phyloP scores from a whole-genome alignment of 768 basidiomycete species.

The Leucocoprinus birnbaumii region DNA sequence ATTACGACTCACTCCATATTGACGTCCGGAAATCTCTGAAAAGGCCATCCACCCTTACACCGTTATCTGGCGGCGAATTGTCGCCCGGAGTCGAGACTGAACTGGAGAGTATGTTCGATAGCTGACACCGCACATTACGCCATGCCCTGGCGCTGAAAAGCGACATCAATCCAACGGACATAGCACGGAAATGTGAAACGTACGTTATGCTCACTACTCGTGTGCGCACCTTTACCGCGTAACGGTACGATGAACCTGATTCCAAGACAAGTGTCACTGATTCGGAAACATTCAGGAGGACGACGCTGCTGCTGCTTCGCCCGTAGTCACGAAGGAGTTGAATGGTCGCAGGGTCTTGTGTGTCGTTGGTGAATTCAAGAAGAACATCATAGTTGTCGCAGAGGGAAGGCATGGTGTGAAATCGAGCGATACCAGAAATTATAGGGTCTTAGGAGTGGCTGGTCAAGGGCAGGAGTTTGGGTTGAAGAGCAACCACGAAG shows the following conservation, averaged over 20 bases:
- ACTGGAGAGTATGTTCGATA: constrained; percentile 58
- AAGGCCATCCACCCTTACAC: constrained; percentile 61
- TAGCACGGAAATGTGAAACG: constrained; percentile 21
- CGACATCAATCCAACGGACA: not conserved
- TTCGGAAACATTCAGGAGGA: constrained; percentile 61
- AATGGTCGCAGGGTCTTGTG: constrained; percentile 57
- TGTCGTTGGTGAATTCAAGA: constrained; percentile 70
- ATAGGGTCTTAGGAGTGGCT: constrained; percentile 18
- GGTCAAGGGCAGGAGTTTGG: too few species aligned
- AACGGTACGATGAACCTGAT: constrained; percentile 65
- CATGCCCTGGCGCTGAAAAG: constrained; percentile 56
- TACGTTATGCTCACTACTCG: constrained; percentile 72
- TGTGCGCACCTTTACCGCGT: constrained; percentile 62
- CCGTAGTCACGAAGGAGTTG: constrained; percentile 68
- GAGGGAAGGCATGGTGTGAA: constrained; percentile 50
- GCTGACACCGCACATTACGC: constrained; percentile 58
- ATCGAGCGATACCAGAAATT: constrained; percentile 11
- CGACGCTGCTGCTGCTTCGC: constrained; percentile 46
- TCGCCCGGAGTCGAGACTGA: constrained; percentile 27
- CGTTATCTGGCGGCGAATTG: constrained; percentile 37
- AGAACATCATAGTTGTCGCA: constrained; percentile 62
- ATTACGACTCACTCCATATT: constrained; percentile 52
- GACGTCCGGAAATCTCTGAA: constrained; percentile 68
- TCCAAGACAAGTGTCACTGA: constrained; percentile 65
- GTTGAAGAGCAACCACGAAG: constrained; percentile 11